Base-by-base conservation (phyloP, 1,284 basidiomycete species). In the Rhizopogon hawkerae region DNA sequence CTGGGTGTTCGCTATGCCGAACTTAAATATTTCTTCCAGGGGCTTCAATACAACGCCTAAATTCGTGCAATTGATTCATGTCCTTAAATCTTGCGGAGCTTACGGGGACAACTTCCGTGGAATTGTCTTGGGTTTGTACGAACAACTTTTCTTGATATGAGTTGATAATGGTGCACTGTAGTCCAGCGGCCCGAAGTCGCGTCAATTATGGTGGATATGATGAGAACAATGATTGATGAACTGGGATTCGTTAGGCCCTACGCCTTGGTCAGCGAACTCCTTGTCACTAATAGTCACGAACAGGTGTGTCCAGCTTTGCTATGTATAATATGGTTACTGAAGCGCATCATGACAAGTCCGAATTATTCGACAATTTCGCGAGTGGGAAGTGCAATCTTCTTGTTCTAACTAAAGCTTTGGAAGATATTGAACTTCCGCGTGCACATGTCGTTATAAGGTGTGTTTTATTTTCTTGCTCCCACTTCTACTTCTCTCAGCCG, bases 21-120 rank as follows among this genome's bases (percentile, higher is more conserved):
- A 80, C 54, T 57, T 76, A 10, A 74, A 81, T 55, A 55, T 70
- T 1, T 68, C 65, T 14, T 82, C 82, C 3, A 63, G 66, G 46
- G 70, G 73, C 5, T 79, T 77, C 60, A 87, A 87, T 56, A 72
- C 85, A 11, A 77, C 78, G 0, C 75, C 77, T 1, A 87, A 89
- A 54, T 78, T 86, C 49, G 58, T 73, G 31, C 75, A 71, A 55
- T 59, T 89, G 13, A 65, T 83, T 3, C 72, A 84, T 48, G 62
- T 79, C 39, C 65, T 89, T 38, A 73, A 73, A 46, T 69, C 74
- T 3, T 82, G 75, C 58, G 67, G 71, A 48, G 62, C 69, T 11
- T 70, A 76, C 36, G 77, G 75, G 5, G 72, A 76, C 45, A 57
- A 60, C 1, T 86, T 89, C 58, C 75, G 83, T 38, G 81, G 77